phyloP scores from a whole-genome alignment of 768 basidiomycete genomes.

The Termitomyces sp. region DNA sequence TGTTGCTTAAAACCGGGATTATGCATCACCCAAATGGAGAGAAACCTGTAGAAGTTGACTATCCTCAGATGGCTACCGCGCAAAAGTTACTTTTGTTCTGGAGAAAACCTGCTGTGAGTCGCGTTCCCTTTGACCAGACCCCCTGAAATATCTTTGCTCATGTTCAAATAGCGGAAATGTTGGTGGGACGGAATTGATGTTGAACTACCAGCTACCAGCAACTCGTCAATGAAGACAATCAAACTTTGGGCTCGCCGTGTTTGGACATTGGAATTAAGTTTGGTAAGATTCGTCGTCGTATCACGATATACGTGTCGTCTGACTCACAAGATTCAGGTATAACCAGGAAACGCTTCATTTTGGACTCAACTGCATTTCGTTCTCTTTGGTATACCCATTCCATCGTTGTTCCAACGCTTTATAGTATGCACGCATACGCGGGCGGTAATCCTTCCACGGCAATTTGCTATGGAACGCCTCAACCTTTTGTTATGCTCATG shows the following conservation, averaged over 20 bases:
- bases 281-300: constrained; percentile 48
- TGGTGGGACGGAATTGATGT: constrained; percentile 99
- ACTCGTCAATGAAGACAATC: constrained; percentile 51
- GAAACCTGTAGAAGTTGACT: constrained; percentile 79
- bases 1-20: constrained; percentile 96
- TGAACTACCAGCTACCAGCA: constrained; percentile 62
- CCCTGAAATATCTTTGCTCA: not conserved
- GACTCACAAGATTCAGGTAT: constrained; percentile 18
- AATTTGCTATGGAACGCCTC: constrained; percentile 4
- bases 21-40: constrained; percentile 62
- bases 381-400: constrained; percentile 21
- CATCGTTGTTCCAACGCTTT: constrained; percentile 11
- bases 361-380: constrained; percentile 11
- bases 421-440: constrained; percentile 3
- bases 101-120: constrained; percentile 96
- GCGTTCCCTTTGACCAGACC: not conserved
- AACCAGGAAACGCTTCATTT: constrained; percentile 8
- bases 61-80: constrained; percentile 92
- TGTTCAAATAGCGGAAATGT: constrained; percentile 76
- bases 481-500: constrained; percentile 10
- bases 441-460: constrained; percentile 8
- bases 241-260: constrained; percentile 98
- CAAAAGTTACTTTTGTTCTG: constrained; percentile 97
- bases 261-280: constrained; percentile 95
- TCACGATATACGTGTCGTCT: not conserved